Evolutionary conservation across 768 basidiomycete species (phyloP).

Genomic region (Lentinula edodes): DNA sequence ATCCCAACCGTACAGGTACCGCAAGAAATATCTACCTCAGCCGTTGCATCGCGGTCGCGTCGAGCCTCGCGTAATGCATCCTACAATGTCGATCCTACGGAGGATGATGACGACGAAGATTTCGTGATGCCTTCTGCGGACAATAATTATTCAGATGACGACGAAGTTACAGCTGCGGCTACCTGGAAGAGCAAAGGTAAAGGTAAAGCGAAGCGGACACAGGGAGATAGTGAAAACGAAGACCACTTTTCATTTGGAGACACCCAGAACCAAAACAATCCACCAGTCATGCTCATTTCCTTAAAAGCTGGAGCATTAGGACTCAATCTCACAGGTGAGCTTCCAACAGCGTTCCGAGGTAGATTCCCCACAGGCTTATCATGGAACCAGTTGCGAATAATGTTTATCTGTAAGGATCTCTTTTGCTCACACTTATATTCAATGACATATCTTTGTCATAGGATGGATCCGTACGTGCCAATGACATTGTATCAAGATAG

Average conservation of each 20-base stretch:
- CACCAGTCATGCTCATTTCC: slow-evolving; percentile 82
- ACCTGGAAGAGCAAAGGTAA: slow-evolving; percentile 34
- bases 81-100: background rate
- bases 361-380: background rate
- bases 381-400: slow-evolving; percentile 63
- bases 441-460: slow-evolving; percentile 19
- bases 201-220: slow-evolving; percentile 25
- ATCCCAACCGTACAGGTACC: background rate
- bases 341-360: background rate
- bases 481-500: background rate
- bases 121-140: slow-evolving; percentile 20
- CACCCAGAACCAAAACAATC: slow-evolving; percentile 34
- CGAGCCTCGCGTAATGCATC: slow-evolving; percentile 2
- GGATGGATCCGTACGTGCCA: slow-evolving; percentile 73
- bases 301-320: slow-evolving; percentile 85
- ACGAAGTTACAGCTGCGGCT: slow-evolving; percentile 10
- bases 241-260: background rate
- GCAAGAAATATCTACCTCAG: background rate
- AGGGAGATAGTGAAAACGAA: slow-evolving; percentile 1
- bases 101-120: slow-evolving; percentile 26
- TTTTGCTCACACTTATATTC: background rate
- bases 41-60: background rate
- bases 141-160: slow-evolving; percentile 25
- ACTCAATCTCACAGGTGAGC: slow-evolving; percentile 65
- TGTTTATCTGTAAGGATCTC: slow-evolving; percentile 60